phyloP scores from a whole-genome alignment of 1,284 basidiomycete species.

The Hemileia vastatrix region DNA sequence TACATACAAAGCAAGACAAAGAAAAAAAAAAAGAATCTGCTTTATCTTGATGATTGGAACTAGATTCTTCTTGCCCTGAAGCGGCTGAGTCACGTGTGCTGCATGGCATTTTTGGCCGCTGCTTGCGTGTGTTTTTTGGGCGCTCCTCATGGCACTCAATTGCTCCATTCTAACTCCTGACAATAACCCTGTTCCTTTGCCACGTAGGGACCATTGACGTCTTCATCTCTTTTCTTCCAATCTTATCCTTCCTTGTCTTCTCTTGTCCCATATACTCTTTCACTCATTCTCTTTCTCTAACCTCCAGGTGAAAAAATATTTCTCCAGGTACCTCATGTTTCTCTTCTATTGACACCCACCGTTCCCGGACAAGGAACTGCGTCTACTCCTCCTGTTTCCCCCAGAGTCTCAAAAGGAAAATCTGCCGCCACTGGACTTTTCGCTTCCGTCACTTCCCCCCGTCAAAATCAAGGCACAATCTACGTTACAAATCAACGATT shows the following conservation, averaged over 20 bases:
- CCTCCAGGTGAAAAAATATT: conserved; percentile 11
- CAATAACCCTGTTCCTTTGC: conserved; percentile 6
- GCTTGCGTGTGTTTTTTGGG: no score
- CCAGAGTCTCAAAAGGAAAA: not conserved
- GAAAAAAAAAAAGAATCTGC: no score
- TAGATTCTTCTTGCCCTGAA: no score
- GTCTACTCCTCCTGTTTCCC: not conserved
- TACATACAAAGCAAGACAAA: no score
- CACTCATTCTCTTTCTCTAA: not conserved
- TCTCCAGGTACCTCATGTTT: not conserved
- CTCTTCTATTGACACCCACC: conserved; percentile 2
- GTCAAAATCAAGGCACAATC: conserved; percentile 8
- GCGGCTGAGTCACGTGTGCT: no score
- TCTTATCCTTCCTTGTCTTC: not conserved
- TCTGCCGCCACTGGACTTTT: no score
- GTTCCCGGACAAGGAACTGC: conserved; percentile 7
- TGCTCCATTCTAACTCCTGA: conserved; percentile 8
- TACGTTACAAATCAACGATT: conserved; percentile 16
- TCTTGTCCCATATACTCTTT: not conserved
- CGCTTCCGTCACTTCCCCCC: not conserved
- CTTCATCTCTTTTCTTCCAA: not conserved
- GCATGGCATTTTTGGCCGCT: no score
- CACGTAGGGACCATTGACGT: not conserved
- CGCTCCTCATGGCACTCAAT: conserved; percentile 19
- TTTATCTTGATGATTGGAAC: no score